Evolutionary conservation across 83 land plant genomes (phyloP).

Genomic region (Picea abies): DNA sequence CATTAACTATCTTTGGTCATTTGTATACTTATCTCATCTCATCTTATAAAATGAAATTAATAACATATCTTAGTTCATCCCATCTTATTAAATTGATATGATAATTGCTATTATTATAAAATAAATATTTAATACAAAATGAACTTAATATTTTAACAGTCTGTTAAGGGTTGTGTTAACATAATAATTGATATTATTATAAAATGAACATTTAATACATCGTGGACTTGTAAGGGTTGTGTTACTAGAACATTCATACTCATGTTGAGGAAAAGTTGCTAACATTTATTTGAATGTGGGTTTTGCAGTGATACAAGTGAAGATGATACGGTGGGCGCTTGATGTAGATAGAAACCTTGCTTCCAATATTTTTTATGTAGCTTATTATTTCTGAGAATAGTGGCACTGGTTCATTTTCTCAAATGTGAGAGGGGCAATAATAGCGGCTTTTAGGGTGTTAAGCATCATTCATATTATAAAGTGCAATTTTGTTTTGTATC

Average conservation of each 20-base stretch:
- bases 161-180: no score
- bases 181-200: no score
- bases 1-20: no score
- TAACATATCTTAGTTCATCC: no score
- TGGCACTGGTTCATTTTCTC: neutral
- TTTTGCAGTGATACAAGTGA: slow-evolving; percentile 57
- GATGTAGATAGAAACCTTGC: neutral
- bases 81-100: no score
- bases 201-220: no score
- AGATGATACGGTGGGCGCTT: slow-evolving; percentile 17
- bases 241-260: neutral
- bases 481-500: neutral
- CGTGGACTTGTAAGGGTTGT: neutral
- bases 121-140: no score
- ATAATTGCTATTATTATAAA: no score
- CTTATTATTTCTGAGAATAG: neutral
- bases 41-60: no score
- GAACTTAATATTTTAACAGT: no score
- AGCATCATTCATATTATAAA: neutral
- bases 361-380: neutral
- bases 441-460: slow-evolving; percentile 4
- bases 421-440: neutral
- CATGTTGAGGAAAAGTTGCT: neutral
- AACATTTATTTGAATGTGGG: neutral
- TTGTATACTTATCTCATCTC: no score